Evolutionary conservation across 1,284 basidiomycete species (phyloP).

Genomic region (Golubevia sp.): DNA sequence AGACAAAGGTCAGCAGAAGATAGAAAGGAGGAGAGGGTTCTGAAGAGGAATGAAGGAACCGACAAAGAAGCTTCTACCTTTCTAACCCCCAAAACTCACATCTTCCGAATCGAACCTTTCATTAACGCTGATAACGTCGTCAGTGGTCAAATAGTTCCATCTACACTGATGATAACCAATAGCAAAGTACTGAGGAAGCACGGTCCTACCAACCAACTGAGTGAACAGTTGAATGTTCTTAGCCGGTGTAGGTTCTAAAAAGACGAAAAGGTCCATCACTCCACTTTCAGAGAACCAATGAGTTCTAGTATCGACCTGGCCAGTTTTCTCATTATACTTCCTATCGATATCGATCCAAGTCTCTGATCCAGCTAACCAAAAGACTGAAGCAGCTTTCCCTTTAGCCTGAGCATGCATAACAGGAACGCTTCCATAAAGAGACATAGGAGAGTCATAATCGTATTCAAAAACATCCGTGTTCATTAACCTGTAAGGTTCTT

Average conservation of each 20-base stretch:
- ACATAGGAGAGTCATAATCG: constrained; percentile 84
- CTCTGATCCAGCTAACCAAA: constrained; percentile 89
- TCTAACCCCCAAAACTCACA: constrained; percentile 13
- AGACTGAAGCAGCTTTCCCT: constrained; percentile 80
- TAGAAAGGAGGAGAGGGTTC: too few relatives aligned
- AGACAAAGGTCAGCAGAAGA: too few relatives aligned
- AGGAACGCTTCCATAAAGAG: constrained; percentile 74
- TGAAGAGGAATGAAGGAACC: too few relatives aligned
- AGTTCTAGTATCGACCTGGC: constrained; percentile 65
- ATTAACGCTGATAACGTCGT: constrained; percentile 86
- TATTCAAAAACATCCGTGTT: constrained; percentile 99
- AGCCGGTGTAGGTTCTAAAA: constrained; percentile 82
- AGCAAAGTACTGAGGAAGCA: constrained; percentile 86
- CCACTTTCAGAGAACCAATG: constrained; percentile 98
- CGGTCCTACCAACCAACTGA: constrained; percentile 79
- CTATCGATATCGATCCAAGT: constrained; percentile 88
- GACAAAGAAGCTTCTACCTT: too few relatives aligned
- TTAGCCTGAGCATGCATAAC: constrained; percentile 84
- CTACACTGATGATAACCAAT: constrained; percentile 96
- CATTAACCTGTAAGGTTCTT: constrained; percentile 90
- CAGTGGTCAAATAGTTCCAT: constrained; percentile 95
- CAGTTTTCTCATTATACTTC: constrained; percentile 6
- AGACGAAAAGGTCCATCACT: constrained; percentile 89
- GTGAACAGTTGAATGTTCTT: constrained; percentile 86
- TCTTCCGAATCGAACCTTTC: constrained; percentile 86